These are phyloP conservation scores for Solanum hybrid DNA, from an alignment of 305 asterid genomes.

Conservation along the genomic window DNA sequence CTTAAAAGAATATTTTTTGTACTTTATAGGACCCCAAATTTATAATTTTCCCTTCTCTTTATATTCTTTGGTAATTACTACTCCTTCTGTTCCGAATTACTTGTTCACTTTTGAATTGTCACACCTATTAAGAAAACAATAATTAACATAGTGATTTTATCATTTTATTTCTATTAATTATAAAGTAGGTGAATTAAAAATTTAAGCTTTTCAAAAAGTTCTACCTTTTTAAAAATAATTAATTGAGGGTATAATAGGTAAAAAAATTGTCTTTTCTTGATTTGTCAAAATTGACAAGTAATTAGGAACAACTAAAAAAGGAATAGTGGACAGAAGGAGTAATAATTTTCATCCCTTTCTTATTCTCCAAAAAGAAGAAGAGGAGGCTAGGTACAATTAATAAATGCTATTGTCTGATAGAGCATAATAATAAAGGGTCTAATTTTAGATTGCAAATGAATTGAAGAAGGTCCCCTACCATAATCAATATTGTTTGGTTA, in stretches of 20 bases:
- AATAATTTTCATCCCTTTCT: background rate
- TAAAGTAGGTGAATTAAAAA: too few relatives aligned
- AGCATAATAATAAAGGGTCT: background rate
- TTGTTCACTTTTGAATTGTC: too few relatives aligned
- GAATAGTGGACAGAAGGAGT: too few relatives aligned
- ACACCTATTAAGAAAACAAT: too few relatives aligned
- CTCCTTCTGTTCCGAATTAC: too few relatives aligned
- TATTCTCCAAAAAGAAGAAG: background rate
- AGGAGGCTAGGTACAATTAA: background rate
- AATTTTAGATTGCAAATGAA: background rate
- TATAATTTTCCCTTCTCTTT: background rate
- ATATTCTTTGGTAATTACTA: background rate
- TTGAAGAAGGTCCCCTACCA: background rate
- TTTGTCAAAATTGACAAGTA: too few relatives aligned
- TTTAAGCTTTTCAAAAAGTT: too few relatives aligned
- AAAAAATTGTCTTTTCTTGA: accelerated
- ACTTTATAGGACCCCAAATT: background rate
- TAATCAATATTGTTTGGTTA: background rate
- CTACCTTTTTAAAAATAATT: too few relatives aligned
- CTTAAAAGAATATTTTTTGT: background rate
- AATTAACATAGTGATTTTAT: too few relatives aligned
- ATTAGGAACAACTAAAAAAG: too few relatives aligned
- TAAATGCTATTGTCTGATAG: background rate
- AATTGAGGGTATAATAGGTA: too few relatives aligned
- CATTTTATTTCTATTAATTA: too few relatives aligned